phyloP scores from a whole-genome alignment of 2,329 filamentous ascomycete genomes.

The Diaporthe batatas region DNA sequence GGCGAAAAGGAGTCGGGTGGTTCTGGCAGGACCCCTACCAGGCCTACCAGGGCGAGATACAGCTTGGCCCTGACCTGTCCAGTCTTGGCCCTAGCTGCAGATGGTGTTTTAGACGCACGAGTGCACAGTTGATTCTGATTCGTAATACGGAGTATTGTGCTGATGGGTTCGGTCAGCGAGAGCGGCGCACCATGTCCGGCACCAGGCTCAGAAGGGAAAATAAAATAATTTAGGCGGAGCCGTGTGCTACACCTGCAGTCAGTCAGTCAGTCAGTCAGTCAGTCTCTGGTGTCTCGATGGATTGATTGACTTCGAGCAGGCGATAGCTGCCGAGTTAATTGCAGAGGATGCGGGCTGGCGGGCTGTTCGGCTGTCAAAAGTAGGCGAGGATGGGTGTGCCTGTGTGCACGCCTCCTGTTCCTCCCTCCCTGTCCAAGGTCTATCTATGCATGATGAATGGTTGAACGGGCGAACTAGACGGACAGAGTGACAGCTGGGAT shows the following conservation, averaged over 20 bases:
- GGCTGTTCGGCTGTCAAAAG: conserved; percentile 15
- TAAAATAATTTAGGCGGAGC: not conserved
- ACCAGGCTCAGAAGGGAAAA: conserved; percentile 7
- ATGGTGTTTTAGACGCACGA: not conserved
- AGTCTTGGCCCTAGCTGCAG: not conserved
- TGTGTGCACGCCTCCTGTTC: not conserved
- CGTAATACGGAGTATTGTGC: conserved; percentile 19
- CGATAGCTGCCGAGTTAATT: conserved; percentile 26
- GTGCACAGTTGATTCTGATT: conserved; percentile 24
- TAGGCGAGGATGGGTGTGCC: not conserved
- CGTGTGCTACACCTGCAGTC: not conserved
- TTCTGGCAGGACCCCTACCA: not conserved
- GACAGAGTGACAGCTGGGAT: not conserved
- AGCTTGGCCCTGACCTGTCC: not conserved
- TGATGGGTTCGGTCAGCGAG: conserved; percentile 30
- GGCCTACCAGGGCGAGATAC: not conserved
- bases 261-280: too few species aligned
- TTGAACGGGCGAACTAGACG: not conserved
- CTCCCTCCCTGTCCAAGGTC: not conserved
- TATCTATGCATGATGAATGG: not conserved
- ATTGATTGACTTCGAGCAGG: conserved; percentile 14
- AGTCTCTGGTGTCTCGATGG: not conserved
- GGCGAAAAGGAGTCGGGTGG: conserved; percentile 30
- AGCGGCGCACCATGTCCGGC: not conserved
- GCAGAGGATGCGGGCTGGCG: not conserved